Evolutionary conservation across 306 rosid species (phyloP), one percentile per base, ranked within the genome.

Genomic region (Sindora glabra): DNA sequence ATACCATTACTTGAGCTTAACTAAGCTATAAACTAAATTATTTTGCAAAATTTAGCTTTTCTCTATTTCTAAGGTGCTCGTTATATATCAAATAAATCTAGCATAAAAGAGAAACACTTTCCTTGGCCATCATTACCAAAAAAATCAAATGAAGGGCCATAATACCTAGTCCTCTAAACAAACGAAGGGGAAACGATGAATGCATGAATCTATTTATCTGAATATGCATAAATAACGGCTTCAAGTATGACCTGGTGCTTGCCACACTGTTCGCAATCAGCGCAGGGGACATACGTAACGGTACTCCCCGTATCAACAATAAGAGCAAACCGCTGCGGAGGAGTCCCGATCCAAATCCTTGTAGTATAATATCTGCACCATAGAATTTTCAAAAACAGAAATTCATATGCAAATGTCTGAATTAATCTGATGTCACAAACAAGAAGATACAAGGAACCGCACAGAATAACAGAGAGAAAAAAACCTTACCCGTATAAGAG

Each of bases 261-360:
- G 14, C 99, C 99, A 69, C 96, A 92, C 12, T 76, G 85, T 66
- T 82, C 77, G 59, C 99, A 92, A 48, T 79, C 73, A 5, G 94
- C 75, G 65, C 99, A 92, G 8, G 99, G 99, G 14, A 92, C 99
- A 49, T 92, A 92, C 26, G 99, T 92, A 23, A 92, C 95, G 27
- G 96, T 81, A 77, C 99, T 92, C 36, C 99, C 99, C 5, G 99
- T 86, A 59, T 92, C 99, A 39, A 92, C 99, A 59, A 92, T 92
- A 9, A 92, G 94, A 25, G 96, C 85, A 59, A 92, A 92, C 71
- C 38, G 69, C 77, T 92, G 99, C 13, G 96, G 96, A 41, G 96
- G 99, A 59, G 95, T 86, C 33, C 99, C 99, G 78, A 92, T 89
- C 95, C 85, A 89, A 34, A 92, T 83, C 79, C 87, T 78, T 41